Percentiles rank a stretch among this genome's conserved stretches.
Evolutionary conservation across 176 grass and related monocot species (phyloP).

Genomic region (Cenchrus americanus): DNA sequence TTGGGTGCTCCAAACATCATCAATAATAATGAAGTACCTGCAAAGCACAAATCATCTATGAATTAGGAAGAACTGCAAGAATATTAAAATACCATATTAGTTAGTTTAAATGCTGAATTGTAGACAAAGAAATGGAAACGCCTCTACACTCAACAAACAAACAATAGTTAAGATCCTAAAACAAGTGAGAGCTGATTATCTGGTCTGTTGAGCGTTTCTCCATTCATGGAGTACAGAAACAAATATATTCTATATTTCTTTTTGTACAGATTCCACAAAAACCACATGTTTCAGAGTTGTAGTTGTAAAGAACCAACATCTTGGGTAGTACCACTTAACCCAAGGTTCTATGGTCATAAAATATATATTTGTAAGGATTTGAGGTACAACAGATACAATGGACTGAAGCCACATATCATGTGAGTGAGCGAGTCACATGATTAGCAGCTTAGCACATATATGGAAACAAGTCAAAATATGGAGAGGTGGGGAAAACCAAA

Average conservation of each 20-base stretch:
- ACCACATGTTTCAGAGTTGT: too few species aligned
- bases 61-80: background rate
- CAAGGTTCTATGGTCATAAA: background rate
- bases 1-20: constrained; percentile 39
- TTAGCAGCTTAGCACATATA: background rate
- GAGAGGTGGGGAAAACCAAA: too few species aligned
- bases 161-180: background rate
- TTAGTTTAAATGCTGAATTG: too few species aligned
- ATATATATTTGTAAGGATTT: too few species aligned
- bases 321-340: too few species aligned
- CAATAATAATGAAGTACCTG: constrained; percentile 40
- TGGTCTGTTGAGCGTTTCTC: too few species aligned
- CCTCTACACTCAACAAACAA: background rate
- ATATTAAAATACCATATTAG: background rate
- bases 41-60: background rate
- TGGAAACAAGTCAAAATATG: background rate
- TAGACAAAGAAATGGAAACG: background rate
- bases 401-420: too few species aligned
- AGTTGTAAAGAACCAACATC: too few species aligned
- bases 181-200: background rate
- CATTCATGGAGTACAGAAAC: too few species aligned
- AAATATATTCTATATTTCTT: too few species aligned
- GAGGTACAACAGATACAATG: too few species aligned
- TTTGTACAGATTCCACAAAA: too few species aligned
- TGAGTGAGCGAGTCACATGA: background rate